Evolutionary conservation across 305 asterid species (phyloP), one percentile per base, ranked within the genome.

Genomic region (Fraxinus sp.): DNA sequence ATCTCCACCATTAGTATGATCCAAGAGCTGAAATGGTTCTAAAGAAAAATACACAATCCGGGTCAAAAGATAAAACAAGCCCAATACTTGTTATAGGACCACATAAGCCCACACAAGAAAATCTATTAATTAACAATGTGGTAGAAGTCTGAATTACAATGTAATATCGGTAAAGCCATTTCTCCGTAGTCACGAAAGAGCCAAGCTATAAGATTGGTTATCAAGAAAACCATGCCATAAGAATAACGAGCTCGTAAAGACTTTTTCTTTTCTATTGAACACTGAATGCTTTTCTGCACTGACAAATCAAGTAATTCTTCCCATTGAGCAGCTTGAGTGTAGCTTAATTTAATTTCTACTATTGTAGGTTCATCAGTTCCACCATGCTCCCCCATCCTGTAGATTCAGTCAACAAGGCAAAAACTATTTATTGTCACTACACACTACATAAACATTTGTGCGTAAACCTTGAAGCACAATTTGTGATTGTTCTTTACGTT

Each of bases 121-220:
- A 8, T 64, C 22, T 62, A 39, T 35, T 11, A 26, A 24, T 77
- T 5, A 1, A 37, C 79, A 77, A 73, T 16, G 33, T 30, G 41
- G 35, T 36, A 11, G 73, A 43, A 28, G 79, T 14, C 75, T 16
- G 77, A 89, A 97, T 94, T 87, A 95, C 98, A 93, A 43, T 89
- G 93, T 39, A 95, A 87, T 86, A 92, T 37, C 8, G 93, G 92
- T 26, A 92, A 84, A 82, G 88, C 84, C 87, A 75, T 90, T 75
- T 91, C 91, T 7, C 98, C 97, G 81, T 96, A 96, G 84, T 96
- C 99, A 6, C 97, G 91, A 30, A 94, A 84, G 35, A 94, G 92
- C 97, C 99, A 96, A 37, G 97, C 99, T 75, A 94, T 84, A 39
- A 96, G 85, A 80, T 92, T 96, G 41, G 92, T 92, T 7, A 92